Evolutionary conservation across 345 rosid species (phyloP).

Genomic region (Moringa oleifera): DNA sequence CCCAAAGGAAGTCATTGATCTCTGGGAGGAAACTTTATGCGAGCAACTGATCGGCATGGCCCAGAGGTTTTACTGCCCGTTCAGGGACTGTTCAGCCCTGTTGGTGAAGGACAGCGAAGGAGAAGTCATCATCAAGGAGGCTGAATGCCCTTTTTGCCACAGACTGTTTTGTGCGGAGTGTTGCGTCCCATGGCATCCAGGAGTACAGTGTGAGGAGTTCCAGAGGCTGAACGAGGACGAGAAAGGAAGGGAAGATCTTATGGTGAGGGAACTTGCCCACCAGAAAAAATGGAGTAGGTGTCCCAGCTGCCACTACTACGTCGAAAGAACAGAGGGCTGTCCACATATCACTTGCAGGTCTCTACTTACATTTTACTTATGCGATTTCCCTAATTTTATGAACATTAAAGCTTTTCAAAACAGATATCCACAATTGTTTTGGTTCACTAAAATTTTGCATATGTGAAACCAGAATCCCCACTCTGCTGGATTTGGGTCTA

Average conservation of each 20-base stretch:
- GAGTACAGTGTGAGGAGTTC: slow-evolving; percentile 28
- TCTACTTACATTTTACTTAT: too few relatives aligned
- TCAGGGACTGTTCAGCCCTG: slow-evolving; percentile 58
- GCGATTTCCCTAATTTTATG: too few relatives aligned
- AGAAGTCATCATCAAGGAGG: slow-evolving; percentile 28
- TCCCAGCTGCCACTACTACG: slow-evolving; percentile 37
- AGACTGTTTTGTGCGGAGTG: slow-evolving; percentile 48
- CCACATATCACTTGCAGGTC: slow-evolving; percentile 48
- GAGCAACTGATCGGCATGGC: slow-evolving; percentile 30
- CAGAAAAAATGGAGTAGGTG: slow-evolving; percentile 43
- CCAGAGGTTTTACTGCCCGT: slow-evolving; percentile 62
- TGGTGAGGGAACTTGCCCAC: slow-evolving; percentile 34
- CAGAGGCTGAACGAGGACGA: slow-evolving; percentile 34
- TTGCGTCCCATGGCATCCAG: slow-evolving; percentile 46
- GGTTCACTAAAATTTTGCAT: too few relatives aligned
- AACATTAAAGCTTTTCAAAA: too few relatives aligned
- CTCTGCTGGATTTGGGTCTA: too few relatives aligned
- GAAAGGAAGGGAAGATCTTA: slow-evolving; percentile 33
- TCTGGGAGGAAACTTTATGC: slow-evolving; percentile 51
- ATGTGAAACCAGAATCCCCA: too few relatives aligned
- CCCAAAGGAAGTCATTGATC: slow-evolving; percentile 34
- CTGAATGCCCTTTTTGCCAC: slow-evolving; percentile 64
- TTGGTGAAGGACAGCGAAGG: slow-evolving; percentile 34
- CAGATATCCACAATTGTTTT: too few relatives aligned
- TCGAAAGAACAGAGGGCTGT: slow-evolving; percentile 36